Conservation (phyloP, 768 basidiomycete species). For the Russula lepida region DNA sequence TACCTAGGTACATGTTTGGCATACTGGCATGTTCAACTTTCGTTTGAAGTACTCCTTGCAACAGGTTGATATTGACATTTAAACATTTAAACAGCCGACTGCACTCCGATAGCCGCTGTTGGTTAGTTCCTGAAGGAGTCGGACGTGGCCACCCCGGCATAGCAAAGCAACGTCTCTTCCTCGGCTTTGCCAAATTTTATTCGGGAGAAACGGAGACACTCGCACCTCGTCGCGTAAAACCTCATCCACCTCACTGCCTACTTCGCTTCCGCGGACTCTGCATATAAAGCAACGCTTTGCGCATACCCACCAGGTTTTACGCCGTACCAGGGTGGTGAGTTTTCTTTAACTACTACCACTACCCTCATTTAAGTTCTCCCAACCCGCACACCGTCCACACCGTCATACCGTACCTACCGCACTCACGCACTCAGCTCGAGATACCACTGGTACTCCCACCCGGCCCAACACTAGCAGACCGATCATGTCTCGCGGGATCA, state of each 20-base stretch:
- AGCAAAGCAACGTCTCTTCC: background rate
- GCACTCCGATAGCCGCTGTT: background rate
- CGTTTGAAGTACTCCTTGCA: background rate
- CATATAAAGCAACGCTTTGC: background rate
- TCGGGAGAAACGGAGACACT: background rate
- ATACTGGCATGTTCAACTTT: background rate
- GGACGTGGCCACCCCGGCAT: background rate
- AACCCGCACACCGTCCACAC: background rate
- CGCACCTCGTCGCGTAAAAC: background rate
- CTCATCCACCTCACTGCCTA: background rate
- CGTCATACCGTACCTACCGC: too few species aligned
- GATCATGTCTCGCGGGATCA: background rate
- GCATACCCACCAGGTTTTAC: background rate
- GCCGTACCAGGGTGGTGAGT: background rate
- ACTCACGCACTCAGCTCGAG: background rate
- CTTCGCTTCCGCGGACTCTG: conserved; percentile 1
- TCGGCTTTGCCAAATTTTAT: background rate
- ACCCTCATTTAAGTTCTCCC: background rate
- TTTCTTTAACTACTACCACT: background rate
- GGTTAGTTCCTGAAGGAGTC: background rate
- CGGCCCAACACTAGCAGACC: too few species aligned
- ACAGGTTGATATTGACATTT: too few species aligned
- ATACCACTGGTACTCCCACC: too few species aligned
- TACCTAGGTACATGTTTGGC: background rate
- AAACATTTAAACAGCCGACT: background rate